These are phyloP conservation scores for Leccinum sublutescens DNA, from an alignment of 768 basidiomycete genomes.

Conservation along the genomic window DNA sequence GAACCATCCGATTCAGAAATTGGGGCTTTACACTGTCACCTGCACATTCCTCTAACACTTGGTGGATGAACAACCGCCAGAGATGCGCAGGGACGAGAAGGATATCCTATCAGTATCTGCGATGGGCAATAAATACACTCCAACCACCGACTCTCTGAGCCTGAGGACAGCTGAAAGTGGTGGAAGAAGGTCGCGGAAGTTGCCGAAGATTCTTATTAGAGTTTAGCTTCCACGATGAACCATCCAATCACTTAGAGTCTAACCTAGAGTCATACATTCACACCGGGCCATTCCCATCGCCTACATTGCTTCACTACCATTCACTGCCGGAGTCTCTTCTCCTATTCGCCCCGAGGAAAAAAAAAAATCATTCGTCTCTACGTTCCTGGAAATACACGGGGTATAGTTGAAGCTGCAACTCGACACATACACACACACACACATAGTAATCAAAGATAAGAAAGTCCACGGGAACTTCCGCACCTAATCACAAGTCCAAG, in stretches of 20 bases:
- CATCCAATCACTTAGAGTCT: too few species aligned
- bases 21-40: neutral
- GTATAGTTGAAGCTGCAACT: neutral
- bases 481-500: constrained; percentile 21
- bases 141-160: too few species aligned
- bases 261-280: too few species aligned
- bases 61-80: neutral
- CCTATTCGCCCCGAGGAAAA: neutral
- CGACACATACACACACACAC: neutral
- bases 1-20: too few species aligned
- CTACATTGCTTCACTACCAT: neutral
- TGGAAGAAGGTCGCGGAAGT: neutral
- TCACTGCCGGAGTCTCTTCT: neutral
- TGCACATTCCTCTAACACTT: neutral
- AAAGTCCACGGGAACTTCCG: neutral
- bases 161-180: too few species aligned
- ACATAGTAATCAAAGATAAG: neutral
- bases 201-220: neutral
- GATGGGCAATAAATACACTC: too few species aligned
- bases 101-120: neutral
- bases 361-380: neutral
- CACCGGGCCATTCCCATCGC: neutral
- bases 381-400: neutral
- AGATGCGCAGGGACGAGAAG: neutral
- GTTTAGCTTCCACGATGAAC: too few species aligned